These are phyloP conservation scores for Rickenella mellea DNA, from an alignment of 768 basidiomycete genomes.

Conservation along the genomic window DNA sequence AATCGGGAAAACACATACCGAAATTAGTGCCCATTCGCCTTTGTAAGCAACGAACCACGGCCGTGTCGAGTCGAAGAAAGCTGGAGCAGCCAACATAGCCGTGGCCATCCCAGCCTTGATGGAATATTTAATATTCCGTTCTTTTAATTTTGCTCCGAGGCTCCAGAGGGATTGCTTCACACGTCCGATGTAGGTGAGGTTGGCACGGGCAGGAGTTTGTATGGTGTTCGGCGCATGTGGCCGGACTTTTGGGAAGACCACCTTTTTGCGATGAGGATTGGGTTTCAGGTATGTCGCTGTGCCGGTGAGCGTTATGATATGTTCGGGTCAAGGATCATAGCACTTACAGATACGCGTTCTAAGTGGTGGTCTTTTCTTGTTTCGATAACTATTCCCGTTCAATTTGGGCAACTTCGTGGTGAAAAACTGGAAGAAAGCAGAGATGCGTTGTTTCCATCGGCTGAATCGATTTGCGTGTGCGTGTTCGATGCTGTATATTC, in stretches of 20 bases:
- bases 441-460: constrained; percentile 31
- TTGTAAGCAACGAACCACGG: constrained; percentile 71
- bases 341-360: constrained; percentile 34
- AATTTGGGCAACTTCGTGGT: too few species aligned
- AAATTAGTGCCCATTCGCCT: constrained; percentile 95
- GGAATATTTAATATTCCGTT: constrained; percentile 78
- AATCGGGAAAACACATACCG: constrained; percentile 36
- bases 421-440: not conserved
- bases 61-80: constrained; percentile 74
- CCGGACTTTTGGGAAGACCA: constrained; percentile 71
- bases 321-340: too few species aligned
- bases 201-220: constrained; percentile 59
- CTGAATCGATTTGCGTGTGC: constrained; percentile 22
- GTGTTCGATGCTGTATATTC: constrained; percentile 64
- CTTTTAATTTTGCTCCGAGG: constrained; percentile 49
- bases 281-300: constrained; percentile 47
- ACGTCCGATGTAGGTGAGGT: constrained; percentile 51
- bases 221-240: constrained; percentile 83
- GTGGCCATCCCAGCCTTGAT: constrained; percentile 82
- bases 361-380: constrained; percentile 15
- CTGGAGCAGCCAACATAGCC: constrained; percentile 76
- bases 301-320: not conserved
- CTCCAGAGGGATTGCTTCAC: constrained; percentile 68
- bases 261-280: constrained; percentile 28
- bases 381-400: not conserved